Conservation (phyloP, 2,329 filamentous ascomycete species). For the Curvularia sp. region DNA sequence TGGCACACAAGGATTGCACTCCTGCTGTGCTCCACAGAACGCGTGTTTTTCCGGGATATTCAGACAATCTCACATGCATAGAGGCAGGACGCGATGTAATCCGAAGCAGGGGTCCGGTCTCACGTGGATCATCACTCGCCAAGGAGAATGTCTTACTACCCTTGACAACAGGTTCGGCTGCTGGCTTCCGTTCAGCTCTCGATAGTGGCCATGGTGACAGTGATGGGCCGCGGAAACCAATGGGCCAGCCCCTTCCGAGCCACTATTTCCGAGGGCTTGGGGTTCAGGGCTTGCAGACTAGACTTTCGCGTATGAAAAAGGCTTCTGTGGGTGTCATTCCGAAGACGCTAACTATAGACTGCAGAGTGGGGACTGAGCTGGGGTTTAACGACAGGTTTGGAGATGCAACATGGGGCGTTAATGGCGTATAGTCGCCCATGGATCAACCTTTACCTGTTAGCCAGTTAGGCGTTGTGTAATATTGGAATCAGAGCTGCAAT, state of each 20-base stretch:
- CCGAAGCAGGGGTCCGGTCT: not conserved
- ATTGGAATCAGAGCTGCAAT: not conserved
- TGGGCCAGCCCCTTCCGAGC: conserved; percentile 1
- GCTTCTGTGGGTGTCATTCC: not conserved
- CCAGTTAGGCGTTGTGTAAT: not conserved
- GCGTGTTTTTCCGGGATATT: not conserved
- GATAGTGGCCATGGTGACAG: not conserved
- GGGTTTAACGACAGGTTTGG: not conserved
- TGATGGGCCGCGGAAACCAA: not conserved
- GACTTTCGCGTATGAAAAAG: not conserved
- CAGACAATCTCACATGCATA: not conserved
- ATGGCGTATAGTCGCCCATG: not conserved
- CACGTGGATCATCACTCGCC: not conserved
- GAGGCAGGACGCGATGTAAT: not conserved
- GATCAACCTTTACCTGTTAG: not conserved
- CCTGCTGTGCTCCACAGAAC: not conserved
- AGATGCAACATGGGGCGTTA: conserved; percentile 4
- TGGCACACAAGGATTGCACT: not conserved
- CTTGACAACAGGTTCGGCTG: not conserved
- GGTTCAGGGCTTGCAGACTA: not conserved
- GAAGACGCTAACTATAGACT: conserved; percentile 7
- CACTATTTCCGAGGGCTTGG: not conserved
- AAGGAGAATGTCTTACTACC: not conserved
- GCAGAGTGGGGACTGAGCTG: conserved; percentile 3
- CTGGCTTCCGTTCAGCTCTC: not conserved